phyloP scores from a whole-genome alignment of 805 yeast genomes.

The Yamadazyma ubonensis region DNA sequence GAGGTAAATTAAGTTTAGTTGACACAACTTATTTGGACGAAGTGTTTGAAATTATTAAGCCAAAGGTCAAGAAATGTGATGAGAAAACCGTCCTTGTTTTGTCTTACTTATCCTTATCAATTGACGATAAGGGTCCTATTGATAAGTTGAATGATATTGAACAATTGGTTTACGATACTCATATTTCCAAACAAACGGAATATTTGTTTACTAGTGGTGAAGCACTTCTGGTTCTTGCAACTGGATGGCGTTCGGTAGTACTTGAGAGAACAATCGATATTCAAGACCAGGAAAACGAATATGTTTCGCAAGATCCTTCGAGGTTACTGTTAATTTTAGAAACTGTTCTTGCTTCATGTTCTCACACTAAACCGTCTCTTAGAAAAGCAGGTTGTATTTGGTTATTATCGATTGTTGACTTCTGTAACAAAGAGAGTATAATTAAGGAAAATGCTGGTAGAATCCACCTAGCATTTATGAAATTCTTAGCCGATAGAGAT shows the following conservation, averaged over 20 bases:
- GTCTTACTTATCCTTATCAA: constrained; percentile 50
- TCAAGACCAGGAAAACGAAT: constrained; percentile 28
- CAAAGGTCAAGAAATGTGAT: constrained; percentile 52
- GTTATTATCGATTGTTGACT: constrained; percentile 78
- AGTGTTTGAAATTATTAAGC: constrained; percentile 26
- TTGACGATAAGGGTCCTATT: constrained; percentile 10
- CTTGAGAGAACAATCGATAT: constrained; percentile 56
- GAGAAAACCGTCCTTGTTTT: constrained; percentile 59
- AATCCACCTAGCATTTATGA: constrained; percentile 74
- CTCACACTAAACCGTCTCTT: constrained; percentile 67
- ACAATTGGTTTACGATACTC: constrained; percentile 52
- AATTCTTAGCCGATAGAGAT: constrained; percentile 75
- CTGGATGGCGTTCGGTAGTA: constrained; percentile 71
- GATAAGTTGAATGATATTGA: constrained; percentile 36
- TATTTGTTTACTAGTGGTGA: constrained; percentile 79
- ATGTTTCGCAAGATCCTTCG: constrained; percentile 16
- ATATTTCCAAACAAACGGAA: constrained; percentile 71
- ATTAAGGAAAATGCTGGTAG: constrained; percentile 48
- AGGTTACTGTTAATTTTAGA: constrained; percentile 41
- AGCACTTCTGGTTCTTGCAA: constrained; percentile 66
- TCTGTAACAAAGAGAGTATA: constrained; percentile 51
- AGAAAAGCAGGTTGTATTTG: constrained; percentile 81
- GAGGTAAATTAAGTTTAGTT: constrained; percentile 24
- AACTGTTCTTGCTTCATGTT: constrained; percentile 51
- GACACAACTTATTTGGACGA: constrained; percentile 10